phyloP scores from a whole-genome alignment of 805 yeast genomes.

The Candida peoriensis region DNA sequence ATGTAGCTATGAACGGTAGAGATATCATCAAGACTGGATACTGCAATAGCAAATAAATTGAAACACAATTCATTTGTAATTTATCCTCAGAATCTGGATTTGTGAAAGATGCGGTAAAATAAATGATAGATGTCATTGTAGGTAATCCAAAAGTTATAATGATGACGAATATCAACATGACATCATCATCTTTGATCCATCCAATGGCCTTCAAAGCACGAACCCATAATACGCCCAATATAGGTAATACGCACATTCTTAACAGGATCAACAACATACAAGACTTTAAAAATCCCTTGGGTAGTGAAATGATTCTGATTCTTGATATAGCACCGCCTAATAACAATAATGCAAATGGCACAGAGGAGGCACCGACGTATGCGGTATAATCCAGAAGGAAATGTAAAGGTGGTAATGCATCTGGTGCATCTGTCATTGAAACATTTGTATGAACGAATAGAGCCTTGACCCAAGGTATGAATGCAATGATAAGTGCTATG shows the following conservation, averaged over 20 bases:
- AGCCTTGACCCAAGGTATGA: conserved; percentile 80
- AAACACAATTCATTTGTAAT: conserved; percentile 9
- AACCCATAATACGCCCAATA: conserved; percentile 66
- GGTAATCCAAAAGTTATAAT: conserved; percentile 75
- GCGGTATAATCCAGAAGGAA: conserved; percentile 74
- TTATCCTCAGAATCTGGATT: conserved; percentile 30
- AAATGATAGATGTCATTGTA: conserved; percentile 79
- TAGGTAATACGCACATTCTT: conserved; percentile 65
- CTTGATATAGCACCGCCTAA: conserved; percentile 84
- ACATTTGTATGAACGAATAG: conserved; percentile 47
- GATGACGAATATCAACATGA: conserved; percentile 62
- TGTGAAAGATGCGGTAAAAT: conserved; percentile 78
- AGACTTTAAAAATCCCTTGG: conserved; percentile 62
- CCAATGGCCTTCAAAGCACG: conserved; percentile 55
- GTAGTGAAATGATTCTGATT: conserved; percentile 39
- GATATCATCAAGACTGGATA: conserved; percentile 6
- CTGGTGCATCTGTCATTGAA: conserved; percentile 72
- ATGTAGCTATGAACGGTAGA: conserved; percentile 8
- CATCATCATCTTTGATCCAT: conserved; percentile 45
- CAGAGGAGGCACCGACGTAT: conserved; percentile 83
- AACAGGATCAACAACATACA: conserved; percentile 49
- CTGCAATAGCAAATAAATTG: conserved; percentile 5
- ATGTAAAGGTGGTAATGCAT: conserved; percentile 72
- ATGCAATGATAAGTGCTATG: conserved; percentile 56
- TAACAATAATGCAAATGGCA: conserved; percentile 74